A percentile compares a stretch with the other conserved stretches of the same genome.
These are phyloP conservation scores for Penicillium sp. DNA, from an alignment of 2,329 filamentous ascomycete species.

Conservation along the genomic window DNA sequence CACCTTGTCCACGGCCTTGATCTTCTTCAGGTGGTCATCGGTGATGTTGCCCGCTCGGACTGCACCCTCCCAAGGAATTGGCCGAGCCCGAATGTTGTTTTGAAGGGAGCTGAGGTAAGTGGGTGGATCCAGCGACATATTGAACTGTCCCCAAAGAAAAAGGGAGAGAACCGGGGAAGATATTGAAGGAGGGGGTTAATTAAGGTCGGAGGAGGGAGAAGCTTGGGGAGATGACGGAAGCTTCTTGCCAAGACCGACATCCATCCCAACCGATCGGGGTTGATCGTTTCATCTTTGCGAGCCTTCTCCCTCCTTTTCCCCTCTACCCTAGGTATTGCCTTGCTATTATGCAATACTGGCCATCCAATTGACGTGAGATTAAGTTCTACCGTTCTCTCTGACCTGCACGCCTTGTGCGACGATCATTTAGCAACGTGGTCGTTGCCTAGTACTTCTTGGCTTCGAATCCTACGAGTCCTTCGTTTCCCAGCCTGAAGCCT, in stretches of 20 bases:
- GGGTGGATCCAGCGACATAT: constrained; percentile 88
- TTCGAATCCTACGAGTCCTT: constrained; percentile 4
- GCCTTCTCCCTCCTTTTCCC: constrained; percentile 2
- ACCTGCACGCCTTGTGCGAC: constrained; percentile 5
- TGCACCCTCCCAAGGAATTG: constrained; percentile 97
- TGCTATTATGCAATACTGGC: background rate
- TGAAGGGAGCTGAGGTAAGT: constrained; percentile 85
- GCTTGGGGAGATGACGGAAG: constrained; percentile 27
- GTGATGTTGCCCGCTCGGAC: constrained; percentile 91
- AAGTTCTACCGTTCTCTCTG: background rate
- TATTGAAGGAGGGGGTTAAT: constrained; percentile 6
- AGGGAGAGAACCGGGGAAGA: constrained; percentile 6
- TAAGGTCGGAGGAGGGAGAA: constrained; percentile 15
- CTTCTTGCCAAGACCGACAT: constrained; percentile 24
- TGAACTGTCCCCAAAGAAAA: constrained; percentile 11
- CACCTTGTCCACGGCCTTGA: constrained; percentile 94
- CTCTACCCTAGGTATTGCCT: background rate
- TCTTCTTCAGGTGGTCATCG: constrained; percentile 90
- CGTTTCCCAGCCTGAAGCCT: constrained; percentile 1
- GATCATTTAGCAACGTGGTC: constrained; percentile 11
- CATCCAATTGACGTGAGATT: background rate
- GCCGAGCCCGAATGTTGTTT: constrained; percentile 93
- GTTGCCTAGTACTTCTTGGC: constrained; percentile 10
- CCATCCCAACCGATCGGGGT: constrained; percentile 15
- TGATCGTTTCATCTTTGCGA: constrained; percentile 14